Evolutionary conservation across 163 green algal genomes (phyloP).

Genomic region (Chlamydomonas reinhardtii): DNA sequence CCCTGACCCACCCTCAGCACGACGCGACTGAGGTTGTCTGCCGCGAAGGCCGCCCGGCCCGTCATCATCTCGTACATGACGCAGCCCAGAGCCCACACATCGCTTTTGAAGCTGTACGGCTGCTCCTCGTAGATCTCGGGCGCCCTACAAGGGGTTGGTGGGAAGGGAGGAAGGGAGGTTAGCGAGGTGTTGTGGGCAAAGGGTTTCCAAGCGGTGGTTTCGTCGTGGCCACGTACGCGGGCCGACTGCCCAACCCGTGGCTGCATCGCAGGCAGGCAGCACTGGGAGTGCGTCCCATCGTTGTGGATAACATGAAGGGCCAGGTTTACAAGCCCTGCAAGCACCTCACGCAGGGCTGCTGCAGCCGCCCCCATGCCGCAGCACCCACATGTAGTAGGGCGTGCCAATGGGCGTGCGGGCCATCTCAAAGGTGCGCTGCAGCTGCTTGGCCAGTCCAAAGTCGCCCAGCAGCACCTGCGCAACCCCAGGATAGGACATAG

Average conservation of each 20-base stretch:
- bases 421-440: constrained; percentile 66
- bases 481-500: too few relatives aligned
- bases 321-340: too few relatives aligned
- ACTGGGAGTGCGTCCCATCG: too few relatives aligned
- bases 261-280: too few relatives aligned
- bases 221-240: too few relatives aligned
- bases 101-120: constrained; percentile 62
- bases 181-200: background rate
- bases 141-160: constrained; percentile 37
- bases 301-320: too few relatives aligned
- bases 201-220: too few relatives aligned
- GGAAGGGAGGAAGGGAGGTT: too few relatives aligned
- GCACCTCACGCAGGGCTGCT: too few relatives aligned
- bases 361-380: too few relatives aligned
- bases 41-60: constrained; percentile 62
- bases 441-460: constrained; percentile 68
- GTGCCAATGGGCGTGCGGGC: constrained; percentile 67
- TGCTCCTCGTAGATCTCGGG: constrained; percentile 67
- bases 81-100: constrained; percentile 68
- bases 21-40: constrained; percentile 60
- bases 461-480: constrained; percentile 60
- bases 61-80: constrained; percentile 70
- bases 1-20: constrained; percentile 54
- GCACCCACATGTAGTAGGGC: constrained; percentile 65
- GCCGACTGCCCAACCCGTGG: too few relatives aligned